Evolutionary conservation across 345 rosid species (phyloP), one percentile per base, ranked within the genome.

Genomic region (Trapa incisa): DNA sequence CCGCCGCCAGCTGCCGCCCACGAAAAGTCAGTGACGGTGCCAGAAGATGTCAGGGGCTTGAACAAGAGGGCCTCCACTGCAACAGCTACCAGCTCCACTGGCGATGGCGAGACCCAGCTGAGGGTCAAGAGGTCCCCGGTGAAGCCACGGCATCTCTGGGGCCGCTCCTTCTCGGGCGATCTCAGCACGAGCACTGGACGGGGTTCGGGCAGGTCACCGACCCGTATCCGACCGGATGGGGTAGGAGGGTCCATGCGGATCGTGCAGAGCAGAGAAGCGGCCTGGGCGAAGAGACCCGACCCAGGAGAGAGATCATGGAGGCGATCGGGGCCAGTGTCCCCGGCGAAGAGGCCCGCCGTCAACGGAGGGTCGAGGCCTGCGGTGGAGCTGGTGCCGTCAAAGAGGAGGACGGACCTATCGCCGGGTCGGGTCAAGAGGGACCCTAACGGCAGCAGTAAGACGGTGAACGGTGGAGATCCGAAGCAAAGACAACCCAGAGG

Each of bases 401-500:
- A 36, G 58, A 54, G 69, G 61, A 67, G 56, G 69, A 67, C 13
- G 33, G 38, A 37, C 42, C 61, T 54, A 35, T 48, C 61, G 50
- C 69, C 61, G 43, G 61, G 69, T 52, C 69, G 69, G 61, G 12
- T 47, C 42, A 67, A 61, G 69, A 52, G 43, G 69, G 47, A 67
- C 35, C 61, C 60, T 2, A 52, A 16, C 43, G 32, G 60, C 0
- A 67, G 17, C 57, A 54, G 69, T n/a, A 67, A 50, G 69, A 38
- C 47, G 16, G 35, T 42, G 35, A 32, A 38, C 15, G 58, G 61
- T 13, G 58, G 69, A 36, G 53, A 67, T 13, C 11, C 39, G 58
- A 45, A 54, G 69, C 43, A 50, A 14, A 54, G 43, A 12, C 10
- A 67, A 47, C 37, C 41, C 22, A 67, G 36, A 6, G 69, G 43